phyloP scores from a whole-genome alignment of 2,329 filamentous ascomycete species.

The Colletotrichum echinochloae region DNA sequence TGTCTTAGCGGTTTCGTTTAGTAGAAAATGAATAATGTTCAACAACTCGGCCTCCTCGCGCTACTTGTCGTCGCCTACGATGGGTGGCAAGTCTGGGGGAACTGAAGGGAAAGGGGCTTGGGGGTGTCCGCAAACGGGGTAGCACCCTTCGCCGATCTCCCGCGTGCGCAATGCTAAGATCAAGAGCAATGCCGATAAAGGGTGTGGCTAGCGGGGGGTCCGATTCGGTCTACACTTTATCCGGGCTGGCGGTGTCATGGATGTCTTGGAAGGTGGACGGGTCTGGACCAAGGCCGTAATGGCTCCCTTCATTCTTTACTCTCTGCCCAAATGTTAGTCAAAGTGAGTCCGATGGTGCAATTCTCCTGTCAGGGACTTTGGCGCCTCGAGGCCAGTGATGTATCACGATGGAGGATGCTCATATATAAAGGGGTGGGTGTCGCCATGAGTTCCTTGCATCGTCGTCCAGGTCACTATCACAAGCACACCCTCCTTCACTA shows the following conservation, averaged over 20 bases:
- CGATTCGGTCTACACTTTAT: neutral
- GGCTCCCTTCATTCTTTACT: slow-evolving; percentile 6
- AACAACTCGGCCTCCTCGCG: slow-evolving; percentile 4
- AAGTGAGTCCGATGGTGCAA: neutral
- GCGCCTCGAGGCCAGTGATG: neutral
- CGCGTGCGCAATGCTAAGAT: neutral
- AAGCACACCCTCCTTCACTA: neutral
- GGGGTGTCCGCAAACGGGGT: slow-evolving; percentile 20
- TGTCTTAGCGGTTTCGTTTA: slow-evolving; percentile 7
- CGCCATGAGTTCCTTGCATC: too few species aligned
- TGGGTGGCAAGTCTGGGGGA: neutral
- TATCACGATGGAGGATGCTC: neutral
- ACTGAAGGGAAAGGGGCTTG: neutral
- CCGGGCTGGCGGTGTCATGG: neutral
- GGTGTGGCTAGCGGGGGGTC: neutral
- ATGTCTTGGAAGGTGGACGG: neutral
- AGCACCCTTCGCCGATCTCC: slow-evolving; percentile 20
- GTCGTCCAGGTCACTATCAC: neutral
- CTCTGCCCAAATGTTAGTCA: neutral
- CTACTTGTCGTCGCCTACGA: neutral
- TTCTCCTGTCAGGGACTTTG: neutral
- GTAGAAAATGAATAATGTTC: slow-evolving; percentile 1
- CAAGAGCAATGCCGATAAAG: neutral
- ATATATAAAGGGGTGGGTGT: neutral
- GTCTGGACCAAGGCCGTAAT: neutral